Evolutionary conservation across 2,329 filamentous ascomycete species (phyloP), one percentile per base, ranked within the genome.

Genomic region (Exophiala bonariae): DNA sequence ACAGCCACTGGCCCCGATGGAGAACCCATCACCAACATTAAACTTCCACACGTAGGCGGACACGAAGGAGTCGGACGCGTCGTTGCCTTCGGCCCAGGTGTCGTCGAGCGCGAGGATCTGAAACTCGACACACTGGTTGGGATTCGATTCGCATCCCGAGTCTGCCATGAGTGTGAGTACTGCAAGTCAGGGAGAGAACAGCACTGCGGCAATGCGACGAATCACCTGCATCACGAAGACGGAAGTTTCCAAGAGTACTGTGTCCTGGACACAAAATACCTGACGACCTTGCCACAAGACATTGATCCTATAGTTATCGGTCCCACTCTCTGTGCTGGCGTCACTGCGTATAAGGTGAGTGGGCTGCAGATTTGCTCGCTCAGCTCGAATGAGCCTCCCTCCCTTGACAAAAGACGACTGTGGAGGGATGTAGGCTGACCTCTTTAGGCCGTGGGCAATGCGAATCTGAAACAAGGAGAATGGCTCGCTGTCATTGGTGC

Each of bases 211-310:
- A 66, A 67, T 28, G 63, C 66, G 26, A 73, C 68, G 7, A 73
- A 73, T 34, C 71, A 74, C 58, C 56, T 74, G 35, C 70, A 72
- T 51, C 70, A 74, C 46, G 70, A 73, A 42, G 71, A 73, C 49
- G 72, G 72, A 0, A 68, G 67, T 37, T 74, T 74, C 40, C 70
- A 73, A 52, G 60, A 73, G 59, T 73, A 70, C 48, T 68, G 73
- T 44, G 65, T 63, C 4, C 60, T 73, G n/a, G 69, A 73, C 57
- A 68, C 68, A 26, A 67, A 70, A 32, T 70, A 73, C 43, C 50
- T 74, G 55, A 71, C 71, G 0, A 48, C 71, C 11, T 55, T 74
- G 39, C 70, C 71, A 10, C 63, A 68, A 45, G 71, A 73, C 55
- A 58, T 70, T 34, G 68, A 73, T 59, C 67, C 69, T 0, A 61